Evolutionary conservation across 2,329 filamentous ascomycete genomes (phyloP).

Genomic region (Calonectria ilicicola): DNA sequence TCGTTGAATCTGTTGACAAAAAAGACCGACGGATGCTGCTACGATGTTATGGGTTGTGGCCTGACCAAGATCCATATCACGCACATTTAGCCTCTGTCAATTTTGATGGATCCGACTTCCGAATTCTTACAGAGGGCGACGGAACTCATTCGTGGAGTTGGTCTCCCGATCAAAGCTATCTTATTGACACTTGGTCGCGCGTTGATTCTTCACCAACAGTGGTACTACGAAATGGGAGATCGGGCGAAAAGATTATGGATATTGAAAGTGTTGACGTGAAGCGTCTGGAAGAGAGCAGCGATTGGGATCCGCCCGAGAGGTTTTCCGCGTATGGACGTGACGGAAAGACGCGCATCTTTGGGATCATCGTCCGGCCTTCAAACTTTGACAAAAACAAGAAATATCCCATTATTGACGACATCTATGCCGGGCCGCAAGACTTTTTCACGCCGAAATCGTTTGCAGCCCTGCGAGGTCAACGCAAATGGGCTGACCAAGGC

Average conservation of each 20-base stretch:
- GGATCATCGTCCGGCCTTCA: conserved; percentile 41
- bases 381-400: conserved; percentile 38
- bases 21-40: conserved; percentile 36
- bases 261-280: conserved; percentile 26
- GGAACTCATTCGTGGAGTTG: conserved; percentile 42
- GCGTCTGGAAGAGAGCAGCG: conserved; percentile 13
- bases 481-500: conserved; percentile 43
- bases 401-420: conserved; percentile 45
- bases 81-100: conserved; percentile 38
- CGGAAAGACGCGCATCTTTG: conserved; percentile 40
- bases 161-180: conserved; percentile 34
- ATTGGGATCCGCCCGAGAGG: conserved; percentile 37
- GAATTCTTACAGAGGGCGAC: conserved; percentile 40
- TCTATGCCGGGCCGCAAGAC: conserved; percentile 45
- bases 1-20: conserved; percentile 37
- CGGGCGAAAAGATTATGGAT: conserved; percentile 29
- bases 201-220: conserved; percentile 37
- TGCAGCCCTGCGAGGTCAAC: conserved; percentile 23
- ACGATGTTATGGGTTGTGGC: conserved; percentile 31
- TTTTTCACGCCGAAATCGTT: conserved; percentile 43
- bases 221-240: conserved; percentile 32
- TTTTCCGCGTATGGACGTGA: conserved; percentile 43
- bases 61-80: conserved; percentile 42
- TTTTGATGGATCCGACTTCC: conserved; percentile 43
- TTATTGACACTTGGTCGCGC: conserved; percentile 43